Evolutionary conservation across 208 protist genomes (phyloP).

Genomic region (Trypanosoma rangeli): DNA sequence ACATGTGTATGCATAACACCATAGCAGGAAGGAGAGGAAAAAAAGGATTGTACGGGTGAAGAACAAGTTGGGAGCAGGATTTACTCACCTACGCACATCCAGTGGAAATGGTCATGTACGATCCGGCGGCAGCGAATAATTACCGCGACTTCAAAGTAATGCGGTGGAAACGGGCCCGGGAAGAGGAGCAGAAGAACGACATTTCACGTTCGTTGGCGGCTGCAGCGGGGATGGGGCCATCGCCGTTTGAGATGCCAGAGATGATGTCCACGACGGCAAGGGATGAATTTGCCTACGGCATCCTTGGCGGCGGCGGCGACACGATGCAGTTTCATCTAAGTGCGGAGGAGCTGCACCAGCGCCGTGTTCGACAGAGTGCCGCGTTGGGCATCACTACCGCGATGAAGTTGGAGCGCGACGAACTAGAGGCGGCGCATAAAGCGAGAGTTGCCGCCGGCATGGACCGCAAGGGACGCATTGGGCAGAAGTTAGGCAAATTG

Average conservation of each 20-base stretch:
- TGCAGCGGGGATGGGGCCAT: not conserved
- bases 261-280: not conserved
- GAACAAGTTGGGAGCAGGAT: not conserved
- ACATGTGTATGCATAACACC: not conserved
- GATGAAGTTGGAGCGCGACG: conserved; percentile 63
- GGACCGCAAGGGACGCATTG: conserved; percentile 63
- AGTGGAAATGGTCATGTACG: conserved; percentile 36
- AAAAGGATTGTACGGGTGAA: not conserved
- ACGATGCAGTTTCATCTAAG: conserved; percentile 39
- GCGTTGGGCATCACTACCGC: conserved; percentile 69
- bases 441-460: conserved; percentile 46
- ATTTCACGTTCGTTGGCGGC: conserved; percentile 12
- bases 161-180: conserved; percentile 29
- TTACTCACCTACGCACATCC: not conserved
- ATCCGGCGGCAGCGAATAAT: conserved; percentile 50
- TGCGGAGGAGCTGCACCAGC: conserved; percentile 74
- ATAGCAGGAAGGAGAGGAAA: not conserved
- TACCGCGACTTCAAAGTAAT: conserved; percentile 52
- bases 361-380: conserved; percentile 68
- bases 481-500: conserved; percentile 59
- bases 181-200: conserved; percentile 26
- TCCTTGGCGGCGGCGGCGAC: conserved; percentile 1
- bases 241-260: conserved; percentile 7
- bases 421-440: conserved; percentile 65
- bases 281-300: not conserved